These are phyloP conservation scores for Pisolithus thermaeus DNA, from an alignment of 1,284 basidiomycete genomes.

Conservation along the genomic window DNA sequence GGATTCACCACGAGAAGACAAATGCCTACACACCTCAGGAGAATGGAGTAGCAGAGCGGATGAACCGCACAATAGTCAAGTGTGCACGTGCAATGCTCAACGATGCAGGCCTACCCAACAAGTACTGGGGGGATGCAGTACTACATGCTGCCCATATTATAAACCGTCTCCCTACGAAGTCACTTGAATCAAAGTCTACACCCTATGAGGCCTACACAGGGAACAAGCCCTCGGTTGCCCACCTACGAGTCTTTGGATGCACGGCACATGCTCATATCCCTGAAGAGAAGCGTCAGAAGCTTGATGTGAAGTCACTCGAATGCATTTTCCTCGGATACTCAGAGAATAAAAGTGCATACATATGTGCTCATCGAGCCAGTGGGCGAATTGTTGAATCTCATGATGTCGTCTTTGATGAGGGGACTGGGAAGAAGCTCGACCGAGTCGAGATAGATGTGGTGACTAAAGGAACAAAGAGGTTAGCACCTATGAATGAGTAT, in stretches of 20 bases:
- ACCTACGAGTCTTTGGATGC: background rate
- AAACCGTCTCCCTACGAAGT: constrained; percentile 7
- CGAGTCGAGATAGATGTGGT: no score
- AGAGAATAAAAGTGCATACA: background rate
- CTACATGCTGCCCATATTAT: no score
- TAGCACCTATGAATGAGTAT: no score
- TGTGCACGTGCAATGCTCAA: no score
- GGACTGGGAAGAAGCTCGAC: no score
- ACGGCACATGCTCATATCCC: background rate
- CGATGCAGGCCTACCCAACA: no score
- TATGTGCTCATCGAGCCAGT: background rate
- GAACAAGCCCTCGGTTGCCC: no score
- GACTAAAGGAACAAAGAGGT: no score
- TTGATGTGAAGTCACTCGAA: background rate
- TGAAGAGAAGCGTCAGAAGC: background rate
- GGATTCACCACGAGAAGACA: no score
- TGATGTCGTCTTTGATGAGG: background rate
- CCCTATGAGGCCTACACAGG: background rate
- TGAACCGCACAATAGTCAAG: constrained; percentile 7
- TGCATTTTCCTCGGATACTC: background rate
- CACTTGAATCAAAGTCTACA: background rate
- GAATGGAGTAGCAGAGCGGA: constrained; percentile 4
- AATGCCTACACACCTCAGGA: constrained; percentile 9
- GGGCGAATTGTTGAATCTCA: background rate
- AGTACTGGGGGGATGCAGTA: no score